Conservation (phyloP, 371 early-diverging fungal species). For the Gilbertella persicaria region DNA sequence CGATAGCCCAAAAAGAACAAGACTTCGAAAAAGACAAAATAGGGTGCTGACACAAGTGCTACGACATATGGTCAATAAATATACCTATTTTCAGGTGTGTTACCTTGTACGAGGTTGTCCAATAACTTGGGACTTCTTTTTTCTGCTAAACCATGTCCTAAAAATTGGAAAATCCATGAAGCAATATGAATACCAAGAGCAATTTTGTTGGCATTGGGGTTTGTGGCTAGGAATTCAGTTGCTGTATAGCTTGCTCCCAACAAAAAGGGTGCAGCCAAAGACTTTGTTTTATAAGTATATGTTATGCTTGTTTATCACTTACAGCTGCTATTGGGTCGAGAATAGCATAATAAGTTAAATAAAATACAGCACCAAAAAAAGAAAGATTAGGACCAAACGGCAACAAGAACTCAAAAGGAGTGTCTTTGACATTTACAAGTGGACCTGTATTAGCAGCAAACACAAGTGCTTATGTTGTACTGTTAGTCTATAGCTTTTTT, state of each 20-base stretch:
- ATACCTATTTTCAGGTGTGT: too few relatives aligned
- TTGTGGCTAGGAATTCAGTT: conserved; percentile 51
- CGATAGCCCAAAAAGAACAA: conserved; percentile 87
- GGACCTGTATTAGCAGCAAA: conserved; percentile 61
- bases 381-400: conserved; percentile 60
- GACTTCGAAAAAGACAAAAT: conserved; percentile 92
- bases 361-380: conserved; percentile 56
- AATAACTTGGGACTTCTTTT: conserved; percentile 87
- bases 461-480: conserved; percentile 54
- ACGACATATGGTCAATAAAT: conserved; percentile 6
- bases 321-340: conserved; percentile 82
- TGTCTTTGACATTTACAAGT: conserved; percentile 19
- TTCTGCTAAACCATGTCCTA: conserved; percentile 87
- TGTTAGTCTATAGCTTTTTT: background rate
- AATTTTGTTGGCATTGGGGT: conserved; percentile 53
- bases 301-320: conserved; percentile 27
- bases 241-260: conserved; percentile 60
- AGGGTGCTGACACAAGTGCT: conserved; percentile 92
- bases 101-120: conserved; percentile 85
- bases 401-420: conserved; percentile 16
- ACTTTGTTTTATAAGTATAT: too few relatives aligned
- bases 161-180: conserved; percentile 89
- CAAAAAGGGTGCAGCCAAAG: conserved; percentile 63
- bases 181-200: conserved; percentile 63
- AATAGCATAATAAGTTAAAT: conserved; percentile 72